These are phyloP conservation scores for Sophora flavescens DNA, from an alignment of 306 rosid species.

Conservation along the genomic window DNA sequence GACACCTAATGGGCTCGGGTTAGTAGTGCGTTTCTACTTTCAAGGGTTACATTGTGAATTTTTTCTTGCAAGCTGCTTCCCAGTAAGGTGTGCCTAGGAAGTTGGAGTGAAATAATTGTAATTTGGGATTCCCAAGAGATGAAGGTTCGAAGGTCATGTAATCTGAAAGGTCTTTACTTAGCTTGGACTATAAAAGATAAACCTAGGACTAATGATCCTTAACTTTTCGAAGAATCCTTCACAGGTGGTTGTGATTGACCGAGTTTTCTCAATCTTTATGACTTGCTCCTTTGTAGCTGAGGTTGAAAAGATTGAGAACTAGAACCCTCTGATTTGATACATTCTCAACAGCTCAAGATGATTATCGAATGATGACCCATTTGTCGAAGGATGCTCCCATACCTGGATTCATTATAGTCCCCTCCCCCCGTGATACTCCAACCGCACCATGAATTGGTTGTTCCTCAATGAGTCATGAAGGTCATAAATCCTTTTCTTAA, in stretches of 20 bases:
- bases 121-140: too few relatives aligned
- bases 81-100: too few relatives aligned
- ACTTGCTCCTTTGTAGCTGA: neutral
- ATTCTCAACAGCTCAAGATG: too few relatives aligned
- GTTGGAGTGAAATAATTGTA: too few relatives aligned
- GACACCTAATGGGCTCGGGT: too few relatives aligned
- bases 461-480: neutral
- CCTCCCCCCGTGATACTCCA: neutral
- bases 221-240: conserved; percentile 3
- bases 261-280: neutral
- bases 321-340: too few relatives aligned
- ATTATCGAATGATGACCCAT: too few relatives aligned
- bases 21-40: too few relatives aligned
- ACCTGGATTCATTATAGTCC: neutral
- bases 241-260: neutral
- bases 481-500: too few relatives aligned
- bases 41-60: neutral
- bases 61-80: neutral
- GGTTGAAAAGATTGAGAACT: neutral
- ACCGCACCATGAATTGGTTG: neutral
- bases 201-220: neutral
- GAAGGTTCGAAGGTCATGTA: too few relatives aligned
- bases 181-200: neutral
- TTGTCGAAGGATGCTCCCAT: too few relatives aligned
- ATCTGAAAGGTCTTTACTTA: too few relatives aligned